phyloP scores from a whole-genome alignment of 441 rosid species.

The Viola pubescens region DNA sequence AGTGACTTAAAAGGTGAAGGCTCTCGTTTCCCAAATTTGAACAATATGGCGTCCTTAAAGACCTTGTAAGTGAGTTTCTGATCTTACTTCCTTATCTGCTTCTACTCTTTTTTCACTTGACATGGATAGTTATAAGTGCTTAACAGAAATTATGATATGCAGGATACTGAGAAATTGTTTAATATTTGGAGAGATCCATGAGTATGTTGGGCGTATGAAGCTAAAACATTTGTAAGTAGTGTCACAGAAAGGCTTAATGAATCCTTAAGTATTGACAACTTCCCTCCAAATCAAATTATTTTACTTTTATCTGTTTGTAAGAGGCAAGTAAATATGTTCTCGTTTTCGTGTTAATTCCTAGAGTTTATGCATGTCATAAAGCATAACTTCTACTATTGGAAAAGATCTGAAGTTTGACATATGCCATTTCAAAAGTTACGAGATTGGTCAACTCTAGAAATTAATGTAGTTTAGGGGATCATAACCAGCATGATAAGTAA shows the following conservation, averaged over 20 bases:
- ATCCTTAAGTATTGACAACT: too few species aligned
- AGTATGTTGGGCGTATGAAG: slow-evolving; percentile 46
- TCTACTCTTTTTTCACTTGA: not conserved
- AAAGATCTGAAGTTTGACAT: too few species aligned
- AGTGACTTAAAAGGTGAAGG: slow-evolving; percentile 58
- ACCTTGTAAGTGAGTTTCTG: slow-evolving; percentile 50
- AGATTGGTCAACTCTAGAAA: too few species aligned
- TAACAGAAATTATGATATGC: slow-evolving; percentile 16
- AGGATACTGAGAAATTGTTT: slow-evolving; percentile 68
- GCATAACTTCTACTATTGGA: too few species aligned
- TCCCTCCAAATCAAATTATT: too few species aligned
- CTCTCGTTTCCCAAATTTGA: slow-evolving; percentile 52
- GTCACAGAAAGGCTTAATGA: not conserved
- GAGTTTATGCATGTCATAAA: too few species aligned
- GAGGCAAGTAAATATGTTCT: too few species aligned
- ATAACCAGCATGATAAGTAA: too few species aligned
- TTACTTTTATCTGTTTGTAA: too few species aligned
- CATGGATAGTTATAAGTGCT: not conserved
- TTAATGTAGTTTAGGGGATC: too few species aligned
- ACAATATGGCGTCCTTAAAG: slow-evolving; percentile 47
- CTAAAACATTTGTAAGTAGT: slow-evolving; percentile 68
- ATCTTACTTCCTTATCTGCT: not conserved
- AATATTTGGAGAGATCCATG: slow-evolving; percentile 55
- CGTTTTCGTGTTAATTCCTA: too few species aligned
- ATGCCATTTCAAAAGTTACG: too few species aligned